Conservation (phyloP, 179 eudicot species). For the Pouteria campechiana region DNA sequence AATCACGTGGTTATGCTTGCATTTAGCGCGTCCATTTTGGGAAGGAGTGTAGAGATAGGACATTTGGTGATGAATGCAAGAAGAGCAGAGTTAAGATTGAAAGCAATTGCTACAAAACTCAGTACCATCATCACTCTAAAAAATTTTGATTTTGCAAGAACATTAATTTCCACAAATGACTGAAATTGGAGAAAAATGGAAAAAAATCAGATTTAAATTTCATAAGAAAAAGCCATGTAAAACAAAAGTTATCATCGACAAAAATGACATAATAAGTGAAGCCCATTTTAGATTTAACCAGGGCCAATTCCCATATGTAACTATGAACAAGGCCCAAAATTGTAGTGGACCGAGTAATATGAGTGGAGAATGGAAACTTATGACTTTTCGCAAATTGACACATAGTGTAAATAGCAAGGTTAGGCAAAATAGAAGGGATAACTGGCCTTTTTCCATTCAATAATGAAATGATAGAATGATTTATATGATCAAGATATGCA, state of each 20-base stretch:
- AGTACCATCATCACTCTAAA: no score
- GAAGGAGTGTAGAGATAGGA: no score
- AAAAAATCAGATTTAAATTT: no score
- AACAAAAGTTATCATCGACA: no score
- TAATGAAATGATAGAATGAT: not conserved
- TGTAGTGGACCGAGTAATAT: not conserved
- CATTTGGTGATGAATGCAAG: no score
- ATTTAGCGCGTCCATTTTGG: no score
- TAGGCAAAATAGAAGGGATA: not conserved
- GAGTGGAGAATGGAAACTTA: not conserved
- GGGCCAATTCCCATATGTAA: not conserved
- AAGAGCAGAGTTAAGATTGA: not conserved
- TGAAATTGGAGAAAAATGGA: no score
- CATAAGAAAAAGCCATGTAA: no score
- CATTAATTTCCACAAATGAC: no score
- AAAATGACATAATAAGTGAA: no score
- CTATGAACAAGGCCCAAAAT: not conserved
- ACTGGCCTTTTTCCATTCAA: not conserved
- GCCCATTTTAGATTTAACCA: not conserved
- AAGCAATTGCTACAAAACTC: not conserved
- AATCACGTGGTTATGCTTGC: no score
- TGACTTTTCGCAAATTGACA: not conserved
- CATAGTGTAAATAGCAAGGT: not conserved
- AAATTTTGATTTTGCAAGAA: not conserved
- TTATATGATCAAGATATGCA: not conserved